Evolutionary conservation across 495 filamentous ascomycete species (phyloP), one percentile per base, ranked within the genome.

Genomic region (Ramalina intermedia): DNA sequence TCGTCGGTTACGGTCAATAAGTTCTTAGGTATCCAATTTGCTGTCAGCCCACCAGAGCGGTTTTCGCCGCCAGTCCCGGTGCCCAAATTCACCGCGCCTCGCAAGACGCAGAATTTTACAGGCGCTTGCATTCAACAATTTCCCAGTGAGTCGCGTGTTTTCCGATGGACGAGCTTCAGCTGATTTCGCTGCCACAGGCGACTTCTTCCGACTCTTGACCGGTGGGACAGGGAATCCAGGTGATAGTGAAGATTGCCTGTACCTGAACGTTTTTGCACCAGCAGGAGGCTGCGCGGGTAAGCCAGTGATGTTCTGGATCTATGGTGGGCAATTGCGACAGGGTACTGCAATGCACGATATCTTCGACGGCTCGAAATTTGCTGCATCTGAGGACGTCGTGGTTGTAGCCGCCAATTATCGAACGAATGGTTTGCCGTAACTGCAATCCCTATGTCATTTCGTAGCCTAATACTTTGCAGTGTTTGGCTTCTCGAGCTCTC

Each of bases 231-330:
- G 39, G 17, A n/a, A 41, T 23, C 39, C 39, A 41, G 39, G 39
- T 18, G 39, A 41, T n/a, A 41, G 39, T 51, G 64, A 68, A 48
- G 65, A 68, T 43, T 68, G 65, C 40, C 44, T 68, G 41, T 56
- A 51, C 36, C 55, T 68, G 43, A 68, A 68, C 50, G 55, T 68
- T 46, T 61, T 60, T 61, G 50, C 59, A 40, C 59, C 63, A 16
- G 51, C 65, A 51, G 44, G 54, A 46, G 52, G 66, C 45, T 51
- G 55, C 24, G 41, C 43, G 39, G 51, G 58, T 43, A 63, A 61
- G 43, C 50, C 62, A 14, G 64, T 65, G 18, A 46, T 66, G 9
- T 57, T 66, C 36, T 63, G 55, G 53, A 58, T 63, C 23, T 63
- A 55, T 55, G 61, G 63, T 43, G 44, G 58, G 35, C 44, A 46